Base-by-base conservation (phyloP, 495 filamentous ascomycete genomes). In the Hypoxylon intermedium region DNA sequence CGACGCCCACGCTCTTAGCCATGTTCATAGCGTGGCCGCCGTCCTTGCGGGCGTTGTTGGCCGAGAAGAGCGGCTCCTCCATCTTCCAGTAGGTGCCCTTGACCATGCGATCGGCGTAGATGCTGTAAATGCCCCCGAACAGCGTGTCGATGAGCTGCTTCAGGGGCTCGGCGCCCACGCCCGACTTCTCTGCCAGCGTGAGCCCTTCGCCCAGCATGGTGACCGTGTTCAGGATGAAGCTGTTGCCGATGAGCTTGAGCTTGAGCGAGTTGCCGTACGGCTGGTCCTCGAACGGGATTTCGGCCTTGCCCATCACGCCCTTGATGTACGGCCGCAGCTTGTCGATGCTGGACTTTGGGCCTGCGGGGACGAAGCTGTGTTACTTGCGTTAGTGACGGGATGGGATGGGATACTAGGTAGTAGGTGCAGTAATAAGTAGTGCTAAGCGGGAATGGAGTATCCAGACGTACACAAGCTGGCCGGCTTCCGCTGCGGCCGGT, bases 21-120 rank as follows among this genome's bases (percentile, higher is more conserved):
- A 97, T 57, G 34, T 73, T 75, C 64, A 84, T 71, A 15, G 88
- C 89, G 81, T 97, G 93, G 7, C 87, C 71, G 28, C 87, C 83
- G 80, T 97, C 93, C 75, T 97, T 97, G 59, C 87, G 75, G 13
- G 92, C 92, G 48, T 96, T 72, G 72, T 95, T 89, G 6, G 93
- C 92, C n/a, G 84, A 85, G 72, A 96, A 95, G 20, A 95, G 75
- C 52, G 93, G 92, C 75, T 91, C 72, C 9, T 75, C 77, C 47
- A 74, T 63, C 67, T 77, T 74, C 65, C 80, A 73, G 34, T 96
- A 96, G 65, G 91, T 89, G 0, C 93, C 92, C 6, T 75, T 70
- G 53, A 82, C 64, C 88, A 97, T 87, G 19, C 93, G 82, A 28
- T 78, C 79, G 9, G 85, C 85, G 69, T 97, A 97, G 28, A 85